Evolutionary conservation across 306 rosid species (phyloP).

Genomic region (Vachellia pachyceras): DNA sequence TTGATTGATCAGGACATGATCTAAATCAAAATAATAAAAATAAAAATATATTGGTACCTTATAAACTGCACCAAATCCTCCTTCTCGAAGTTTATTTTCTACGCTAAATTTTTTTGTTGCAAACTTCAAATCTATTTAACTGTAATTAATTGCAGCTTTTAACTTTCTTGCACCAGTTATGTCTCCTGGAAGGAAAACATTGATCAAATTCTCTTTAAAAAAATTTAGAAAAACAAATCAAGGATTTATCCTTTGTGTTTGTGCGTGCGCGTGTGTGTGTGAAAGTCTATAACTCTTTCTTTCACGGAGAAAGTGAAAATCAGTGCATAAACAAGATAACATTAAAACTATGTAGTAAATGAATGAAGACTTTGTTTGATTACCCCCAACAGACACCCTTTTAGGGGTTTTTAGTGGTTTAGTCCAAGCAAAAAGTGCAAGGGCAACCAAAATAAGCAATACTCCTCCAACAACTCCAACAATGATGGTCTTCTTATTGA

Average conservation of each 20-base stretch:
- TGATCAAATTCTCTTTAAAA: not conserved
- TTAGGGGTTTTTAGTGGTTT: not conserved
- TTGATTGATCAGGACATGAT: no score
- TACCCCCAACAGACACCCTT: not conserved
- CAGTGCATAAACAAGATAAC: not conserved
- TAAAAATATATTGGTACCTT: not conserved
- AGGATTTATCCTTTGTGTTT: not conserved
- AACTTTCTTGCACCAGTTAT: not conserved
- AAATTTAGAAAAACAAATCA: not conserved
- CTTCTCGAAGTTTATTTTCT: conserved; percentile 2
- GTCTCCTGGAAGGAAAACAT: not conserved
- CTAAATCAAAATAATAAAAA: not conserved
- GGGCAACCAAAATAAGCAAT: not conserved
- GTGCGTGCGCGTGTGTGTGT: no score
- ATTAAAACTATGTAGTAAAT: not conserved
- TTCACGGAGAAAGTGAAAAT: not conserved
- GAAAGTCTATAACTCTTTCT: not conserved
- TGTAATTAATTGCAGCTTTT: not conserved
- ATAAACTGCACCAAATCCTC: not conserved
- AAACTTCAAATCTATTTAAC: not conserved
- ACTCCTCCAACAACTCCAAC: not conserved
- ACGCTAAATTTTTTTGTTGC: not conserved
- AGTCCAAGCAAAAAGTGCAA: not conserved
- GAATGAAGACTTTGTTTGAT: not conserved
- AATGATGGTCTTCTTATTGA: not conserved